Conservation (phyloP, 2,329 filamentous ascomycete genomes). For the Aspergillus caelatus region DNA sequence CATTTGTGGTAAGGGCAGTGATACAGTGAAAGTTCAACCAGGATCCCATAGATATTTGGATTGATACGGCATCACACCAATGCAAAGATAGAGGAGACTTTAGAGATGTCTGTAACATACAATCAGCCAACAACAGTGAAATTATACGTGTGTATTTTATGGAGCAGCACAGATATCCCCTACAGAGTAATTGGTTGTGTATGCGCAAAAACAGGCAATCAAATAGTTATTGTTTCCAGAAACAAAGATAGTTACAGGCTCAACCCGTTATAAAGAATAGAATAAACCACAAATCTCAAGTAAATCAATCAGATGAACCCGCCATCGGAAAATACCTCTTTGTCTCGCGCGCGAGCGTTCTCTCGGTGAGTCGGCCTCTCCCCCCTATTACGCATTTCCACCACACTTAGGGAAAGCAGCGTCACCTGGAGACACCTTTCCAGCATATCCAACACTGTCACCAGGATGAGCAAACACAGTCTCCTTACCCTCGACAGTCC, state of each 20-base stretch:
- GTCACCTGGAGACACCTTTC: not conserved
- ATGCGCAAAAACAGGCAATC: not conserved
- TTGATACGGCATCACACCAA: too few species aligned
- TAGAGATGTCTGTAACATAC: not conserved
- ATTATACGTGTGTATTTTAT: not conserved
- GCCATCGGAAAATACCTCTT: not conserved
- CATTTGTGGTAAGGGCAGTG: too few species aligned
- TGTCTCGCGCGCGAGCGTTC: too few species aligned
- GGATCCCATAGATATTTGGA: too few species aligned
- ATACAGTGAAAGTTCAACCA: too few species aligned
- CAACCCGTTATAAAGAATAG: not conserved
- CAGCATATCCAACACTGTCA: conserved; percentile 1
- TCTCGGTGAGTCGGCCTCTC: not conserved
- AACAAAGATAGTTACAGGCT: not conserved
- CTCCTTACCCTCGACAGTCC: not conserved
- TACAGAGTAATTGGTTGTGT: not conserved
- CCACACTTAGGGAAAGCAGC: conserved; percentile 4
- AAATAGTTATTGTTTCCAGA: not conserved
- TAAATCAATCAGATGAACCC: not conserved
- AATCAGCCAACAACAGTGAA: not conserved
- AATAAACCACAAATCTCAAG: not conserved
- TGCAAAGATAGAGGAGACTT: too few species aligned
- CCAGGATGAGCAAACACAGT: conserved; percentile 5
- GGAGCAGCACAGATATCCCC: not conserved
- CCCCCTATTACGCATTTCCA: not conserved